These are phyloP conservation scores for Escallonia herrerae DNA, from an alignment of 129 eudicot species.

Conservation along the genomic window DNA sequence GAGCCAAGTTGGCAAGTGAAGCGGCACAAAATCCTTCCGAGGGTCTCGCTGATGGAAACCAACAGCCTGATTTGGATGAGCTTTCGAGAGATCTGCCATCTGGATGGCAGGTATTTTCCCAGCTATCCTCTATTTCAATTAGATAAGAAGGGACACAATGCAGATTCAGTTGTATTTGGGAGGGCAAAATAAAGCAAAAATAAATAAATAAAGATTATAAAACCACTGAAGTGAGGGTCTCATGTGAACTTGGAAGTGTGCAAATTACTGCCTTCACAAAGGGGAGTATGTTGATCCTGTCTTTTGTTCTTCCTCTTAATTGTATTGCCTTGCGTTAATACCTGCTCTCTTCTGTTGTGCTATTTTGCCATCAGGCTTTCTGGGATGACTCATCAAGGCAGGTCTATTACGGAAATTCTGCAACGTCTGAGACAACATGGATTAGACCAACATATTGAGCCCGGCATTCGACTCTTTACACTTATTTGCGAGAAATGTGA, in stretches of 20 bases:
- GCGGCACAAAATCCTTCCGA: conserved; percentile 30
- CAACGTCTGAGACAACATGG: conserved; percentile 86
- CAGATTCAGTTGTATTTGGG: too few species aligned
- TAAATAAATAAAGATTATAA: too few species aligned
- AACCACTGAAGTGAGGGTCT: neutral
- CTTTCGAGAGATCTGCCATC: conserved; percentile 59
- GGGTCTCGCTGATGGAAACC: conserved; percentile 24
- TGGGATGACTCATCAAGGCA: conserved; percentile 93
- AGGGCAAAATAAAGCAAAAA: too few species aligned
- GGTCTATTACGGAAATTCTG: conserved; percentile 68
- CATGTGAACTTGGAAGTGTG: neutral
- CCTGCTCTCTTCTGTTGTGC: neutral
- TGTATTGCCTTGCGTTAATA: neutral
- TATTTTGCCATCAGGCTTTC: conserved; percentile 42
- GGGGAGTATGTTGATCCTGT: neutral
- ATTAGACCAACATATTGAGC: conserved; percentile 42
- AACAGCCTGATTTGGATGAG: conserved; percentile 56
- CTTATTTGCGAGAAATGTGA: neutral
- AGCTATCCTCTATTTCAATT: neutral
- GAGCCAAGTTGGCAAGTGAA: conserved; percentile 49
- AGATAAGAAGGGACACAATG: too few species aligned
- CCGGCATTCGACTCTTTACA: neutral
- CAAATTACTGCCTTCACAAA: too few species aligned
- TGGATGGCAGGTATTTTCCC: conserved; percentile 79
- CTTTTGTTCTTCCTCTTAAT: neutral